Conservation (phyloP, 2,329 filamentous ascomycete species). For the Elsinoe batatas region DNA sequence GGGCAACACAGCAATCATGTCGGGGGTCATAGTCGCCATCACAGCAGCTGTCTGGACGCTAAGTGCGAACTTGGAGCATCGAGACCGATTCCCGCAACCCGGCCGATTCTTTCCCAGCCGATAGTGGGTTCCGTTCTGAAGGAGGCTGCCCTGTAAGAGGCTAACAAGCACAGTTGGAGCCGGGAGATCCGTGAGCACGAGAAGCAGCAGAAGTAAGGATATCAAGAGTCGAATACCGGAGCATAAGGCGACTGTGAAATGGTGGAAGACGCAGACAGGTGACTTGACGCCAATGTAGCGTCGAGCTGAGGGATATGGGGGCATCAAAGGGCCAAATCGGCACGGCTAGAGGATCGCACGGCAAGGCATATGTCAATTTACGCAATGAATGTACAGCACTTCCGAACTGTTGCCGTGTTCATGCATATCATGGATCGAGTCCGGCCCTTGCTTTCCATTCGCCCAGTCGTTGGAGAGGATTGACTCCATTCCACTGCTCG, state of each 20-base stretch:
- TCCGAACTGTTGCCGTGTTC: neutral
- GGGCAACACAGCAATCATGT: constrained; percentile 72
- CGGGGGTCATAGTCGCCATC: constrained; percentile 57
- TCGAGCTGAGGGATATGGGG: neutral
- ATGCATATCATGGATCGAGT: neutral
- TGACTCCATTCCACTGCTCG: constrained; percentile 42
- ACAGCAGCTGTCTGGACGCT: constrained; percentile 58
- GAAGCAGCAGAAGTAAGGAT: constrained; percentile 34
- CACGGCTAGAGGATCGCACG: neutral
- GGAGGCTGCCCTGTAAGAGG: constrained; percentile 29
- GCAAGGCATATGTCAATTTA: neutral
- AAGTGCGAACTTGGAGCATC: constrained; percentile 63
- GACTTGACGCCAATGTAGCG: neutral
- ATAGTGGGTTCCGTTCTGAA: constrained; percentile 49
- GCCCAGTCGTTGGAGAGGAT: constrained; percentile 33
- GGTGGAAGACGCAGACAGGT: neutral
- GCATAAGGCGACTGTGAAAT: neutral
- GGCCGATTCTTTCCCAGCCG: constrained; percentile 74
- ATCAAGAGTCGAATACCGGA: neutral
- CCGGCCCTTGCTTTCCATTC: constrained; percentile 28
- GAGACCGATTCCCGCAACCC: constrained; percentile 65
- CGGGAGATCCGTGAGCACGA: constrained; percentile 63
- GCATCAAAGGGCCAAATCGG: neutral
- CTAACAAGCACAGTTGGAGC: constrained; percentile 44
- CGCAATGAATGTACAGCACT: constrained; percentile 3